phyloP scores from a whole-genome alignment of 805 yeast species.

The Ascoidea rubescens region DNA sequence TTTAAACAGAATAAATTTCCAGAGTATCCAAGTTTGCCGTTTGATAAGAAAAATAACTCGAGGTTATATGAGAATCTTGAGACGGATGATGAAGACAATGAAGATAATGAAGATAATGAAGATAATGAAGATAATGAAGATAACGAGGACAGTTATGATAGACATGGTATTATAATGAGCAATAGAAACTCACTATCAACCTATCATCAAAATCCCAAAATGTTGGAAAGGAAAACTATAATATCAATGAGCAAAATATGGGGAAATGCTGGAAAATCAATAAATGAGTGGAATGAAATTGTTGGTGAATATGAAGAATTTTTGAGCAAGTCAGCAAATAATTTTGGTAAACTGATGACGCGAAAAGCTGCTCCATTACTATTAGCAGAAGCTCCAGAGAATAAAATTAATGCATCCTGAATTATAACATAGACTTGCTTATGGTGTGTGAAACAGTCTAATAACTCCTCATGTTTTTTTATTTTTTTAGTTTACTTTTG shows the following conservation, averaged over 20 bases:
- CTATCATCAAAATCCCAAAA: not conserved
- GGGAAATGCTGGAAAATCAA: slow-evolving; percentile 27
- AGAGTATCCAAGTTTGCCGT: slow-evolving; percentile 8
- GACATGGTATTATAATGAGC: not conserved
- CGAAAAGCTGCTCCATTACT: slow-evolving; percentile 19
- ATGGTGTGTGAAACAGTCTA: too few species aligned
- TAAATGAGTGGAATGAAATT: slow-evolving; percentile 36
- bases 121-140: slow-evolving; percentile 1
- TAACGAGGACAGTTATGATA: not conserved
- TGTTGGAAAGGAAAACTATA: slow-evolving; percentile 1
- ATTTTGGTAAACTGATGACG: slow-evolving; percentile 9
- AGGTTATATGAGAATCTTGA: too few species aligned
- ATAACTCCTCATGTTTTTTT: too few species aligned
- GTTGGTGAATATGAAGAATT: slow-evolving; percentile 33
- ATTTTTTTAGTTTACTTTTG: too few species aligned
- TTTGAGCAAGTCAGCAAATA: slow-evolving; percentile 10
- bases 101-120: slow-evolving; percentile 5
- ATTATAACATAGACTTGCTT: too few species aligned
- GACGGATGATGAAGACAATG: slow-evolving; percentile 2
- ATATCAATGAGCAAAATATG: slow-evolving; percentile 13
- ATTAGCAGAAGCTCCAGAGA: slow-evolving; percentile 20
- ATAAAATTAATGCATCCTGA: slow-evolving; percentile 9
- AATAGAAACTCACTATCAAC: not conserved
- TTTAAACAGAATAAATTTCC: slow-evolving; percentile 8
- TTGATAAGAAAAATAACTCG: slow-evolving; percentile 5